These are phyloP conservation scores for Calonectria crousiana DNA, from an alignment of 2,329 filamentous ascomycete species.

Conservation along the genomic window DNA sequence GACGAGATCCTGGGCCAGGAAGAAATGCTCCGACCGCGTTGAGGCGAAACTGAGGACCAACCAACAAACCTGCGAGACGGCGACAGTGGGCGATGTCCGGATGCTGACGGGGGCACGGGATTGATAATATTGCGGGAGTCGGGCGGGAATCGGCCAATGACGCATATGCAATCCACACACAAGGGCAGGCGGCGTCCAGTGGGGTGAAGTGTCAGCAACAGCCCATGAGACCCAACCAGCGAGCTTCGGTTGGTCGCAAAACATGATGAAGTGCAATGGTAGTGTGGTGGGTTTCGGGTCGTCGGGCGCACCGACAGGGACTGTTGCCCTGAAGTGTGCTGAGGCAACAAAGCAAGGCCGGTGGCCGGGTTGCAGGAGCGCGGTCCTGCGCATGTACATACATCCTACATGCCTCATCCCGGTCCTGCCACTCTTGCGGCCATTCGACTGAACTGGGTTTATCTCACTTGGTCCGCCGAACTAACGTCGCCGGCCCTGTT, in stretches of 20 bases:
- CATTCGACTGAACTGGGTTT: background rate
- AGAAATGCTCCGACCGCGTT: background rate
- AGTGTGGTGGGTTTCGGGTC: constrained; percentile 37
- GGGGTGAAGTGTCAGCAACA: background rate
- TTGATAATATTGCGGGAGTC: constrained; percentile 43
- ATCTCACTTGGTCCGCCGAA: background rate
- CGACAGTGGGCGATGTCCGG: background rate
- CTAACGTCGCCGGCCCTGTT: background rate
- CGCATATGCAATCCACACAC: constrained; percentile 26
- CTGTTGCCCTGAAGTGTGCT: background rate
- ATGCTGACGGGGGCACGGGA: constrained; percentile 4
- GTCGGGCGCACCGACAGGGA: constrained; percentile 36
- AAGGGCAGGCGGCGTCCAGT: constrained; percentile 9
- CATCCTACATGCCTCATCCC: background rate
- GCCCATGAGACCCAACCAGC: background rate
- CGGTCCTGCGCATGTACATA: constrained; percentile 15
- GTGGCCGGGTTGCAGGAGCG: background rate
- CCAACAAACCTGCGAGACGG: background rate
- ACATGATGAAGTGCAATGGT: background rate
- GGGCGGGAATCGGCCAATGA: constrained; percentile 44
- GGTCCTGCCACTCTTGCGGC: background rate
- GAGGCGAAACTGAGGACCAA: background rate
- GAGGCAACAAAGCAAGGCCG: background rate
- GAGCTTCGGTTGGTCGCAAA: constrained; percentile 41
- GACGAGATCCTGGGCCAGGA: background rate